Evolutionary conservation across 1,284 basidiomycete genomes (phyloP), one percentile per base, ranked within the genome.

Genomic region (Rhodotorula sp.): DNA sequence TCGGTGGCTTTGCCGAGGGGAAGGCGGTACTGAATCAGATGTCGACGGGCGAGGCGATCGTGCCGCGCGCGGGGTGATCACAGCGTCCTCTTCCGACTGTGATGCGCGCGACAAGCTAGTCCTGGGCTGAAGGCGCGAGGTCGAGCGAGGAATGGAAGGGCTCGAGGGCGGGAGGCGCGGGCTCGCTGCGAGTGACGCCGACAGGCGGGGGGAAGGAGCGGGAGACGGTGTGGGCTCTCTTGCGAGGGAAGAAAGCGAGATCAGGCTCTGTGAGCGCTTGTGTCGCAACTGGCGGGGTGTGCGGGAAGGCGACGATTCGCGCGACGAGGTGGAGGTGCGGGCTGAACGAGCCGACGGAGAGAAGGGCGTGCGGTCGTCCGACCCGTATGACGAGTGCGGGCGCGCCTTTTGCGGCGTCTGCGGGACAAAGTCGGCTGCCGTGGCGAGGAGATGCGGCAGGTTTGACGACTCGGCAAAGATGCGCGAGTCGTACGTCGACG

Each of bases 401-500:
- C 58, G 48, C 17, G 64, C 49, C 21, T 66, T 66, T 10, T 46
- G 42, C 3, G 74, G 76, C 4, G 74, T 75, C 34, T 77, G 74
- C 4, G 76, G 76, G 16, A 77, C 59, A 46, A 75, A 74, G 21
- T 68, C 72, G 41, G 67, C 67, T 0, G 72, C 64, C 3, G 44
- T n/a, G n/a, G 73, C 67, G 58, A 70, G 66, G 21, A 72, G 60
- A 7, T 19, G 7, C 1, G 66, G 71, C 8, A 68, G 66, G 12
- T 46, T 53, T 54, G 19, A n/a, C 49, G 49, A 52, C 10, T 53
- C 54, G 61, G 45, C n/a, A 23, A 68, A 60, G 62, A 66, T 45
- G 58, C 49, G 34, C 41, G 58, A 21, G 25, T 69, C 67, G 61
- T 75, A 66, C 12, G 77, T 79, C 21, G 78, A 71, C 56, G 48